These are phyloP conservation scores for Aspergillus transmontanensis DNA, from an alignment of 2,329 filamentous ascomycete genomes.

Conservation along the genomic window DNA sequence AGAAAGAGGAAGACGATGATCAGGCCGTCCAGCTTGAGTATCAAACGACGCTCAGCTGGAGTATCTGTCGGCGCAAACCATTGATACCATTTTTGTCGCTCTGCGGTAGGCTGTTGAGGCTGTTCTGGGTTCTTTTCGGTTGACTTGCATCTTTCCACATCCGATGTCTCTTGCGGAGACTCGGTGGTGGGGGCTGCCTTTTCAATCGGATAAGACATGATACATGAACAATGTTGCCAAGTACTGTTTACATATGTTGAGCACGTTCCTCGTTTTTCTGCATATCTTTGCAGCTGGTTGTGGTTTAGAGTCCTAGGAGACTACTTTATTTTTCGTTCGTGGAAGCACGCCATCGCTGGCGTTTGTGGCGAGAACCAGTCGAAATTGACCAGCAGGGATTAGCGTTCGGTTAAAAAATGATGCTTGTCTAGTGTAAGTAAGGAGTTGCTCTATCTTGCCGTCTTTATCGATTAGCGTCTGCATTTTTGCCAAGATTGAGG, in stretches of 20 bases:
- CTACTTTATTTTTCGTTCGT: neutral
- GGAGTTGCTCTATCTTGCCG: neutral
- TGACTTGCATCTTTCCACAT: neutral
- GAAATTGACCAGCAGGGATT: neutral
- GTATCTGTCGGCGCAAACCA: constrained; percentile 7
- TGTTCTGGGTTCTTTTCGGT: neutral
- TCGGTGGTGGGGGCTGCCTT: neutral
- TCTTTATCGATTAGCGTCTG: neutral
- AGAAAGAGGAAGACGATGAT: constrained; percentile 8
- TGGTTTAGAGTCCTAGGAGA: neutral
- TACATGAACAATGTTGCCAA: too few species aligned
- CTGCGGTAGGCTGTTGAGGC: neutral
- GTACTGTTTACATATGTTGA: neutral
- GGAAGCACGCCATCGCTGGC: neutral
- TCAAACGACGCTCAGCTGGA: constrained; percentile 1
- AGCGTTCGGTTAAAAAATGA: neutral
- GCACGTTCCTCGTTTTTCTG: neutral
- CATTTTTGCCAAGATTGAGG: neutral
- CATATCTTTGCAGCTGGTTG: neutral
- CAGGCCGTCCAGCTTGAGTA: constrained; percentile 3
- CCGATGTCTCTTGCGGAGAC: neutral
- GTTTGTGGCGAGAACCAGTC: neutral
- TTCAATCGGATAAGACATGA: neutral
- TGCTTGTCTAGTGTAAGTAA: neutral
- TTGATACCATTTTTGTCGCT: constrained; percentile 8